Base-by-base conservation (phyloP, 768 basidiomycete genomes). In the Podaxis sp. region DNA sequence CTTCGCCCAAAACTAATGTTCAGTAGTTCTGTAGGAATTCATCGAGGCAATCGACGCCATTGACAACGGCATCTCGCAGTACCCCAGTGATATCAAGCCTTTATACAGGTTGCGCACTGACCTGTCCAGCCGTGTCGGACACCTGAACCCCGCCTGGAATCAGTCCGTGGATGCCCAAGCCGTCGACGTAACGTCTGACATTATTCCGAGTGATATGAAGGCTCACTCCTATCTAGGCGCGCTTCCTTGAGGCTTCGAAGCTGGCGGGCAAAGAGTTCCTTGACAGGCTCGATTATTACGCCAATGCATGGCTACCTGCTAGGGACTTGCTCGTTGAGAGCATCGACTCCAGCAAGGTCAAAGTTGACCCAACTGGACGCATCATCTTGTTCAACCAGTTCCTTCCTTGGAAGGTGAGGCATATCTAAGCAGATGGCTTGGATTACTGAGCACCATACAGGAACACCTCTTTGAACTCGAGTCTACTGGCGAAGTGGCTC, bases 381-480 rank as follows among this genome's bases (percentile, higher is more conserved):
- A 87, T 99, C 63, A 77, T 99, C 41, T 74, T 95, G 2, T 89
- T 98, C 67, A 83, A 93, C 59, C 79, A 83, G 65, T 96, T 87
- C 75, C 81, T 87, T 12, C 93, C 95, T 1, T 96, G 94, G 94
- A 96, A 95, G 86, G 93, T 87, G 66, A 13, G 75, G 36, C 46
- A 13, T 28, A n/a, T 52, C 28, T 7, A 5, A 11, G 33, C 41
- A 4, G 11, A 4, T 26, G 6, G 6, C 24, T 38, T 22, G n/a
- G 24, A 5, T 15, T 49, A 6, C 15, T 56, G 17, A n/a, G 17
- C 2, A 26, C 22, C 15, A 48, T 59, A 12, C 57, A 77, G 71
- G 95, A 97, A 68, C 96, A 99, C 72, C 82, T 99, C 11, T 96
- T 95, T 73, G 87, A 92, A 62, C 80, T 96, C 40, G 96, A 98